A percentile compares a stretch with the other conserved stretches of the same genome.
Evolutionary conservation across 2,329 filamentous ascomycete species (phyloP).

Genomic region (Setomelanomma holmii): DNA sequence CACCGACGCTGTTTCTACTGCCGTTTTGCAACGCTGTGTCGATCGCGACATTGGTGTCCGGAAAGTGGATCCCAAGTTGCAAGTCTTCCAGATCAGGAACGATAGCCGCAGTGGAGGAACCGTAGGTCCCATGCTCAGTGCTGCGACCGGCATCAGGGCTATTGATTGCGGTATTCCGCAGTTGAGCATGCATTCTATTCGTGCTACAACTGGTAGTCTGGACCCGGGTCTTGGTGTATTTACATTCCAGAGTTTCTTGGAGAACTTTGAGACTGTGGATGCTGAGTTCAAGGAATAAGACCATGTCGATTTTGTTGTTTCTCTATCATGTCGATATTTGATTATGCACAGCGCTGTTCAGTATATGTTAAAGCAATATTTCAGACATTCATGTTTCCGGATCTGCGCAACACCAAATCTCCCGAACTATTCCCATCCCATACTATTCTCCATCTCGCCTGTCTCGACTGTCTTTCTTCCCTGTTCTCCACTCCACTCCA

Average conservation of each 20-base stretch:
- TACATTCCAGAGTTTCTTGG: constrained; percentile 88
- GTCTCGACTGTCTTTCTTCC: too few species aligned
- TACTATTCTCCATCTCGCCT: too few species aligned
- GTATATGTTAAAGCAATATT: too few species aligned
- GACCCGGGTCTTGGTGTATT: constrained; percentile 89
- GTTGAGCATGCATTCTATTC: constrained; percentile 91
- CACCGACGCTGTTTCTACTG: constrained; percentile 84
- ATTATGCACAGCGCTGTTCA: too few species aligned
- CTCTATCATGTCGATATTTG: too few species aligned
- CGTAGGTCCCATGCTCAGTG: constrained; percentile 89
- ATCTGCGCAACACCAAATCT: too few species aligned
- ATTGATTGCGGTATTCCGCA: constrained; percentile 91
- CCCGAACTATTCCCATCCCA: too few species aligned
- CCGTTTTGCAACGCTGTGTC: constrained; percentile 79
- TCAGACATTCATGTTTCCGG: too few species aligned
- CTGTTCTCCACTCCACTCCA: too few species aligned
- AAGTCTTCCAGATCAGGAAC: constrained; percentile 94
- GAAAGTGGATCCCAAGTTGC: constrained; percentile 65
- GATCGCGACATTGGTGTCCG: constrained; percentile 61
- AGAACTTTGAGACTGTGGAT: constrained; percentile 85
- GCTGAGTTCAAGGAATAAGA: constrained; percentile 67
- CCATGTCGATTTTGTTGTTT: too few species aligned
- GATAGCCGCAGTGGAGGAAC: constrained; percentile 89
- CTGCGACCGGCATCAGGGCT: constrained; percentile 78
- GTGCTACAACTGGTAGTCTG: constrained; percentile 83